Evolutionary conservation across 352 stramenopile genomes (phyloP).

Genomic region (Phytophthora pistaciae): DNA sequence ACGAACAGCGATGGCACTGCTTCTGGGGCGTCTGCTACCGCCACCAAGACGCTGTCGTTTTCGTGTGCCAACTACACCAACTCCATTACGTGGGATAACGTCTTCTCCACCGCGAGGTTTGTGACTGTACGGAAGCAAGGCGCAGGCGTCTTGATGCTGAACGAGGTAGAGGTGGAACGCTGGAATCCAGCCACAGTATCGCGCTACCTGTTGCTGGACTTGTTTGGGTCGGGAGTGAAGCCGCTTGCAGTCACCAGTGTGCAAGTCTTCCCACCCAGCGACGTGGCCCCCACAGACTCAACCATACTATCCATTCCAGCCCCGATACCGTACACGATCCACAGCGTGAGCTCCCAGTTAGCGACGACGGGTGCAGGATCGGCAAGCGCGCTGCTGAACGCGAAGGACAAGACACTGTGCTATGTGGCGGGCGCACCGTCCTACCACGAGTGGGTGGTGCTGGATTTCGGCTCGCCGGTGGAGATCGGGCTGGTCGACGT

Average conservation of each 20-base stretch:
- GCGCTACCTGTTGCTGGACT: conserved; percentile 57
- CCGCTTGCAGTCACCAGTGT: conserved; percentile 55
- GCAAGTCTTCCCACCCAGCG: conserved; percentile 57
- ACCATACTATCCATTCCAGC: conserved; percentile 19
- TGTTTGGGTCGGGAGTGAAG: conserved; percentile 47
- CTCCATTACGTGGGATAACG: conserved; percentile 45
- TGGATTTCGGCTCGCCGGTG: conserved; percentile 55
- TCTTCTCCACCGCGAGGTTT: conserved; percentile 57
- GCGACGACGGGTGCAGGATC: conserved; percentile 46
- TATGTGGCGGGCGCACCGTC: conserved; percentile 52
- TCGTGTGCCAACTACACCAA: conserved; percentile 53
- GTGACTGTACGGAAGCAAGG: conserved; percentile 57
- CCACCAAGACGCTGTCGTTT: conserved; percentile 48
- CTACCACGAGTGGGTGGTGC: conserved; percentile 75
- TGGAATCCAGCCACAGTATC: conserved; percentile 67
- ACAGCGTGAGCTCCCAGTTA: conserved; percentile 72
- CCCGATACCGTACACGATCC: conserved; percentile 63
- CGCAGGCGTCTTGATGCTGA: conserved; percentile 61
- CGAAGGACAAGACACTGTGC: conserved; percentile 37
- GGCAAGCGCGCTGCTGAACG: conserved; percentile 38
- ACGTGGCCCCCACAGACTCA: conserved; percentile 26
- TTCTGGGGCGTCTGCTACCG: conserved; percentile 17
- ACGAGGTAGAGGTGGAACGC: conserved; percentile 67
- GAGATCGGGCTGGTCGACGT: conserved; percentile 66
- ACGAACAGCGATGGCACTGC: conserved; percentile 13